phyloP scores from a whole-genome alignment of 306 rosid species.

The Quercus engelmannii region DNA sequence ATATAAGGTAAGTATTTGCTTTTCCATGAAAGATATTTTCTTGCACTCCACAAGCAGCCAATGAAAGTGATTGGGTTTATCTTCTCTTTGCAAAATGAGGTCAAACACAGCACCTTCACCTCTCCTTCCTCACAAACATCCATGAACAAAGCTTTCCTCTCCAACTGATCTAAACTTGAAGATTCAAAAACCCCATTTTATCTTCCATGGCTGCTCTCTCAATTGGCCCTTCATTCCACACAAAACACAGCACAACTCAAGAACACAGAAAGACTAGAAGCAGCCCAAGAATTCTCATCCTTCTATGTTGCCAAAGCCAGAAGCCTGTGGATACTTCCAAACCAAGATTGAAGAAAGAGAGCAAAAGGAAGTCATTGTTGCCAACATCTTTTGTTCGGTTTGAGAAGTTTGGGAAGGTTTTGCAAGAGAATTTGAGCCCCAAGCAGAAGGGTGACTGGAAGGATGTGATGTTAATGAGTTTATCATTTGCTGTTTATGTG shows the following conservation, averaged over 20 bases:
- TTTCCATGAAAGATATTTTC: neutral
- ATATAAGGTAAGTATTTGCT: neutral
- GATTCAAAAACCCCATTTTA: neutral
- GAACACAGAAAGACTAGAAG: conserved; percentile 2
- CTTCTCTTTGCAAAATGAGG: neutral
- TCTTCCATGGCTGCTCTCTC: conserved; percentile 33
- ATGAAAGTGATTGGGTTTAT: neutral
- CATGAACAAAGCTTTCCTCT: neutral
- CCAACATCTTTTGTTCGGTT: conserved; percentile 1
- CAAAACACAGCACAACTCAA: neutral
- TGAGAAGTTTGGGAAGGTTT: conserved; percentile 31
- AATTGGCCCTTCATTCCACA: neutral
- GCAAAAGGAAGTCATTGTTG: neutral
- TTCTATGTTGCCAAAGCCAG: conserved; percentile 18
- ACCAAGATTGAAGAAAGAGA: conserved; percentile 1
- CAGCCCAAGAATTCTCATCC: conserved; percentile 15
- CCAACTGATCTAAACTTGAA: neutral
- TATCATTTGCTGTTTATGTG: conserved; percentile 61
- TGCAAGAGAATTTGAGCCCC: conserved; percentile 49
- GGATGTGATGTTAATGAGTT: conserved; percentile 50
- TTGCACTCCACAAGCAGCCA: neutral
- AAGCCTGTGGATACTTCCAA: conserved; percentile 21
- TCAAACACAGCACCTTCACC: neutral
- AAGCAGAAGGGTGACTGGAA: conserved; percentile 60
- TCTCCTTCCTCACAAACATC: neutral